Evolutionary conservation across 768 basidiomycete genomes (phyloP).

Genomic region (Hypholoma fasciculare): DNA sequence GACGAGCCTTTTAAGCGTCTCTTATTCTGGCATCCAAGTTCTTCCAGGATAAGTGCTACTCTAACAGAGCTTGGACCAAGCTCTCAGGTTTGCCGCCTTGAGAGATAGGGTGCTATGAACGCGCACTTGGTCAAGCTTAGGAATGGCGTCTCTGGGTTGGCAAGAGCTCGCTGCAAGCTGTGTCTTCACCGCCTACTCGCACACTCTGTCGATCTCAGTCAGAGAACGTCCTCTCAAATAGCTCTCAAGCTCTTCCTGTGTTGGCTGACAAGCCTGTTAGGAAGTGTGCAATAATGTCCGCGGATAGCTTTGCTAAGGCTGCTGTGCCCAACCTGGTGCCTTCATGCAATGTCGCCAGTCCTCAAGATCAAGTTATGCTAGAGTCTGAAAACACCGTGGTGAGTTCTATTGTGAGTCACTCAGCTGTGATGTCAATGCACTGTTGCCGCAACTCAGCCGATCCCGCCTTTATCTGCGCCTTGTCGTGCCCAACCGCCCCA

Average conservation of each 20-base stretch:
- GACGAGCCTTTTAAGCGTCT: constrained; percentile 85
- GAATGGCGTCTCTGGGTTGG: constrained; percentile 95
- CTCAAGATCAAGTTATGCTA: not conserved
- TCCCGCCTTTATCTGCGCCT: too few species aligned
- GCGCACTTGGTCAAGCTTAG: constrained; percentile 81
- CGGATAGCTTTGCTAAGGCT: constrained; percentile 21
- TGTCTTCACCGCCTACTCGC: constrained; percentile 25
- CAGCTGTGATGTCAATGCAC: too few species aligned
- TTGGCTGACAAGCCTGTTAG: constrained; percentile 26
- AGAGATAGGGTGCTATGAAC: constrained; percentile 89
- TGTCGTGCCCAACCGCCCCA: not conserved
- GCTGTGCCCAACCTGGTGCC: not conserved
- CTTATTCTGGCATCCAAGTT: constrained; percentile 92
- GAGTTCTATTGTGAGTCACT: too few species aligned
- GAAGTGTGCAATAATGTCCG: constrained; percentile 43
- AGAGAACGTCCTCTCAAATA: constrained; percentile 33
- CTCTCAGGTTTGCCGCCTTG: constrained; percentile 83
- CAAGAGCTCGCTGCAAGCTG: constrained; percentile 41
- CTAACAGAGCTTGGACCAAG: constrained; percentile 93
- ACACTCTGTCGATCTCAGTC: constrained; percentile 51
- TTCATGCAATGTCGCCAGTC: not conserved
- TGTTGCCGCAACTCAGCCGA: too few species aligned
- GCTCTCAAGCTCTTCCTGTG: constrained; percentile 23
- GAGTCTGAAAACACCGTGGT: too few species aligned
- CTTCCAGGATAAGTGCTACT: constrained; percentile 91